Base-by-base conservation (phyloP, 1,284 basidiomycete genomes). In the Cryptococcus sp. region DNA sequence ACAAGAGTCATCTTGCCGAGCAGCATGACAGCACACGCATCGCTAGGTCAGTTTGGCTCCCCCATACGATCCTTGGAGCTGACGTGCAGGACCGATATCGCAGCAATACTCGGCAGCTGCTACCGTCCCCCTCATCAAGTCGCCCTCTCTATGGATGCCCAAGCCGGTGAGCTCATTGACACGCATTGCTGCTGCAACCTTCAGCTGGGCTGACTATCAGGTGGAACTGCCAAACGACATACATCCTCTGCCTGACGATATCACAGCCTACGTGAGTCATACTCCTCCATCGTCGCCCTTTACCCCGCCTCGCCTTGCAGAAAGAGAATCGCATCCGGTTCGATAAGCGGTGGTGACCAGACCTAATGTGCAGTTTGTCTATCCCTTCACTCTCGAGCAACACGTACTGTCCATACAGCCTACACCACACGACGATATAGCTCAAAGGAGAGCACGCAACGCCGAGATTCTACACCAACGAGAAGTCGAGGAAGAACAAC, bases 341-440 rank as follows among this genome's bases (percentile, higher is more conserved):
- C n/a, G n/a, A n/a, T n/a, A n/a, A 26, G 25, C 26, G 28, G 14
- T 16, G 25, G 25, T 32, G 6, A 19, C 11, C 18, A 4, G 10
- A 16, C 32, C 40, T 51, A 18, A 55, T 24, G 14, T 12, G 10
- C 64, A 95, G 91, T 94, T 94, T 61, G 91, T 87, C 32, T 94
- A 95, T 64, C 91, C 91, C 2, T 93, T 88, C 75, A 86, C 88
- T 0, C 79, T 95, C 45, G 91, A 95, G 64, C 80, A 84, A 0
- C 90, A 93, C 63, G 78, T 90, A 55, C 68, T 92, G 48, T 79
- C 82, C 1, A 71, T 87, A 43, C 82, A 85, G 65, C 79, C 83
- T 0, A 78, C 86, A 3, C 82, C 86, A 7, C 76, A 82, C 50
- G 73, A 78, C 16, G 84, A 84, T 1, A 76, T 86, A 28, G 77